phyloP scores from a whole-genome alignment of 192 early-diverging fungal species.

The Coemansia sp. region DNA sequence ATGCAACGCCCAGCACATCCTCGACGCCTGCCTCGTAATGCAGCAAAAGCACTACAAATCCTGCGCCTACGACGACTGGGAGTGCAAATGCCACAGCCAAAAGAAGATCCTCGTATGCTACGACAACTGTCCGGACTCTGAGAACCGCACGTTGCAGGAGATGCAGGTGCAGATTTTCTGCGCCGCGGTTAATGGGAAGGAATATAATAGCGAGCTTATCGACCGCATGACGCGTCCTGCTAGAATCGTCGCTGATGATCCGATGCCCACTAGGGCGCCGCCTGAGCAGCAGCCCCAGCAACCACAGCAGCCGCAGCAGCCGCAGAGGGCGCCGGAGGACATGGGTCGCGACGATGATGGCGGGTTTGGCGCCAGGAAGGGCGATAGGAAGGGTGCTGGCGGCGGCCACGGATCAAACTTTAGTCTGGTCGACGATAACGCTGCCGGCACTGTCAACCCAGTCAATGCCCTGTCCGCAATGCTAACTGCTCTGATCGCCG shows the following conservation, averaged over 20 bases:
- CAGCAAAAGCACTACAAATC: constrained; percentile 37
- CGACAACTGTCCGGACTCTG: constrained; percentile 52
- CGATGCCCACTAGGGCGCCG: constrained; percentile 6
- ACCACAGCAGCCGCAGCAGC: constrained; percentile 8
- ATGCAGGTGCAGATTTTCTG: constrained; percentile 53
- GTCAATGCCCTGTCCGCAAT: not conserved
- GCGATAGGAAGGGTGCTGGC: not conserved
- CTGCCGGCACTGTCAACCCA: constrained; percentile 10
- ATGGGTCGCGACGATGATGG: not conserved
- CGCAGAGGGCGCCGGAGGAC: constrained; percentile 3
- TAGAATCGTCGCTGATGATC: constrained; percentile 24
- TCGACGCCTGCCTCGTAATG: constrained; percentile 48
- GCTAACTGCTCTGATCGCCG: not conserved
- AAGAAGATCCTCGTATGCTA: constrained; percentile 52
- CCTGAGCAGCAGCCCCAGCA: constrained; percentile 10
- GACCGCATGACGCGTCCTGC: constrained; percentile 48
- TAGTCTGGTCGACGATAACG: constrained; percentile 27
- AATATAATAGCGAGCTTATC: constrained; percentile 37
- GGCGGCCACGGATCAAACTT: constrained; percentile 13
- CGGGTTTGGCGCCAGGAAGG: not conserved
- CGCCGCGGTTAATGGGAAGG: constrained; percentile 36
- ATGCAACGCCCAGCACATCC: constrained; percentile 48
- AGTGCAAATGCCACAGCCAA: constrained; percentile 51
- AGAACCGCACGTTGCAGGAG: constrained; percentile 51
- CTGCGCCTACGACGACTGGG: constrained; percentile 47